Base-by-base conservation (phyloP, 2,329 filamentous ascomycete genomes). In the Fusarium sp. region DNA sequence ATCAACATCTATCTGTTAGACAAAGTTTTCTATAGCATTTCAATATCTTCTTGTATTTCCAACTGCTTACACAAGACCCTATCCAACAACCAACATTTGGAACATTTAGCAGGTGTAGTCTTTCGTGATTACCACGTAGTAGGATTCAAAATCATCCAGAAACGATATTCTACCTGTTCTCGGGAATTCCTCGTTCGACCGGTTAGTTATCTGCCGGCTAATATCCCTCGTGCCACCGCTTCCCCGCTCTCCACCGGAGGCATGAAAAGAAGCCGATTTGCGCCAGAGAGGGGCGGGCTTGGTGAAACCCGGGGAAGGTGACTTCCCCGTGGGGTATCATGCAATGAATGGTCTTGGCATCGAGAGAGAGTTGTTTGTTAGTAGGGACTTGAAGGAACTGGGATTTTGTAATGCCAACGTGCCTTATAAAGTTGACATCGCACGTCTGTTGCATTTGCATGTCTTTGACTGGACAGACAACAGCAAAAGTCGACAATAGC, bases 311-410 rank as follows among this genome's bases (percentile, higher is more conserved):
- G 13, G 13, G 7, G 13, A 6, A 45, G 43, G 43, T 6, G 43
- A 48, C 14, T 48, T 48, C 14, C 43, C 23, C 7, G 41, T 18
- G 23, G 43, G 14, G 23, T 48, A 10, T 25, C 43, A 48, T 48
- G 23, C 14, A 48, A 48, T 18, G 23, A 9, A 8, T 25, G 13
- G 6, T 4, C 2, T 48, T 48, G 14, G 14, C 43, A 48, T 25
- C 23, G 43, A 1, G 5, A 48, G 8, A 18, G 23, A 14, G 20
- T 25, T 5, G 7, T 16, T 4, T 25, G 23, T 6, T 18, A 5
- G 5, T 3, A 18, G 8, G 25, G 14, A 48, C 4, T 6, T 2
- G 14, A 4, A 6, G 1, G 7, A 9, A 18, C 5, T 6, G 8
- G 2, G 23, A 0, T 18, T 25, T 32, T 4, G 30, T 32, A 10